Percentiles rank a stretch among this genome's conserved stretches.
Evolutionary conservation across 352 stramenopile genomes (phyloP).

Genomic region (Globisporangium parvum): DNA sequence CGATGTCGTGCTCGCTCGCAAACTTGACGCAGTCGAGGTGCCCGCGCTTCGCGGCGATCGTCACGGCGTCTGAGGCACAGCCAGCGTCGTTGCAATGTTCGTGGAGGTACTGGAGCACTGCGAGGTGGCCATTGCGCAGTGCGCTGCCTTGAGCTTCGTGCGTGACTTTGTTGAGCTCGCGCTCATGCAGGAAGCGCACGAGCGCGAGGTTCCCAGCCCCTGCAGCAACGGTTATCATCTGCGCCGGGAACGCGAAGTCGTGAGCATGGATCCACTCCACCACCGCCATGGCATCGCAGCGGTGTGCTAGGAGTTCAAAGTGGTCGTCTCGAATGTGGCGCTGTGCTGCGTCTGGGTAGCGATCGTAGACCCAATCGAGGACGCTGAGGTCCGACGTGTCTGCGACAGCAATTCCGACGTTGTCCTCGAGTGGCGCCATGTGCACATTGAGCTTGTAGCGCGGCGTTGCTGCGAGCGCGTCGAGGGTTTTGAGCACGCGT

Average conservation of each 20-base stretch:
- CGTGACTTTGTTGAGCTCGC: neutral
- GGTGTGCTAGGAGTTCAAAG: neutral
- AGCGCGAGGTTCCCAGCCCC: neutral
- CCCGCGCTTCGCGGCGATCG: too few relatives aligned
- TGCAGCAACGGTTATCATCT: neutral
- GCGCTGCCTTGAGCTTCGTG: neutral
- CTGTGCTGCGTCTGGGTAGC: neutral
- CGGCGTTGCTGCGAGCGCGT: neutral
- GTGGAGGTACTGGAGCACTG: neutral
- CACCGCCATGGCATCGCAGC: neutral
- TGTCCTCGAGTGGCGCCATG: neutral
- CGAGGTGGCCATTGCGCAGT: neutral
- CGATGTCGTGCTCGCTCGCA: neutral
- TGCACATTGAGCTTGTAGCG: neutral
- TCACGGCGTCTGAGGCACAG: neutral
- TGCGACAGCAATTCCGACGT: neutral
- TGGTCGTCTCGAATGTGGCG: neutral
- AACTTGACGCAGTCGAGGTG: neutral
- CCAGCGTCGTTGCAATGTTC: neutral
- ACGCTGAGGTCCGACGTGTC: neutral
- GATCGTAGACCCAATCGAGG: neutral
- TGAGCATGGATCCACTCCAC: neutral
- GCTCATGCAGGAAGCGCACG: neutral
- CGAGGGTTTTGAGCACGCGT: neutral
- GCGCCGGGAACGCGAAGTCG: neutral